Evolutionary conservation across 257 asterid species (phyloP).

Genomic region (Asclepias syriaca): DNA sequence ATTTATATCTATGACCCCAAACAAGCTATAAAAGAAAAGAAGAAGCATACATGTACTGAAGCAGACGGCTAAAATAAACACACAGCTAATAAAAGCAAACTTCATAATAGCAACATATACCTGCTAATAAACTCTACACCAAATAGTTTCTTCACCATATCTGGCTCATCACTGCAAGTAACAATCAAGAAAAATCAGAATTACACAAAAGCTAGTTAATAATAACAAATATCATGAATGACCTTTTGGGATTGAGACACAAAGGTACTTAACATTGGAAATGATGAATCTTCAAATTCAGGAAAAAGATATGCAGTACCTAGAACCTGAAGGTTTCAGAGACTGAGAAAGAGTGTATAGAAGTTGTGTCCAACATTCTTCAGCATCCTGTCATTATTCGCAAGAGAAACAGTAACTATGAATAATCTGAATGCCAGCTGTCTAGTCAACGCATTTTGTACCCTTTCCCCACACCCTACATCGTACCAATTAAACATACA

Average conservation of each 20-base stretch:
- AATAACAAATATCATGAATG: not conserved
- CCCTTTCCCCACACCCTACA: not conserved
- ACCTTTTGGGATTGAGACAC: not conserved
- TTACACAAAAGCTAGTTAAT: not conserved
- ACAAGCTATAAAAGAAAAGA: not conserved
- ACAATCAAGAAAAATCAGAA: not conserved
- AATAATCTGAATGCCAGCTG: conserved; percentile 5
- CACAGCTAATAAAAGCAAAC: not conserved
- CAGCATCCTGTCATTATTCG: conserved; percentile 77
- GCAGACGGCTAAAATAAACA: not conserved
- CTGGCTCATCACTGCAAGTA: conserved; percentile 69
- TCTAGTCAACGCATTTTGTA: not conserved
- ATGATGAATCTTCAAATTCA: not conserved
- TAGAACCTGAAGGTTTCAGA: conserved; percentile 52
- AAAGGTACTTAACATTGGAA: not conserved
- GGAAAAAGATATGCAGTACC: conserved; percentile 40
- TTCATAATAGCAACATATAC: conserved; percentile 33
- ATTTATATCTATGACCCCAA: not conserved
- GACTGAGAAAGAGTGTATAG: conserved; percentile 78
- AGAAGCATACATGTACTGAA: not conserved
- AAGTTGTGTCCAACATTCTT: conserved; percentile 99
- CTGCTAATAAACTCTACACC: conserved; percentile 93
- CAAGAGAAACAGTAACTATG: conserved; percentile 8
- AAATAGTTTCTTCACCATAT: conserved; percentile 70
- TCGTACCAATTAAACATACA: not conserved